phyloP scores from a whole-genome alignment of 2,329 filamentous ascomycete species.

The Pseudocercospora fuligena region DNA sequence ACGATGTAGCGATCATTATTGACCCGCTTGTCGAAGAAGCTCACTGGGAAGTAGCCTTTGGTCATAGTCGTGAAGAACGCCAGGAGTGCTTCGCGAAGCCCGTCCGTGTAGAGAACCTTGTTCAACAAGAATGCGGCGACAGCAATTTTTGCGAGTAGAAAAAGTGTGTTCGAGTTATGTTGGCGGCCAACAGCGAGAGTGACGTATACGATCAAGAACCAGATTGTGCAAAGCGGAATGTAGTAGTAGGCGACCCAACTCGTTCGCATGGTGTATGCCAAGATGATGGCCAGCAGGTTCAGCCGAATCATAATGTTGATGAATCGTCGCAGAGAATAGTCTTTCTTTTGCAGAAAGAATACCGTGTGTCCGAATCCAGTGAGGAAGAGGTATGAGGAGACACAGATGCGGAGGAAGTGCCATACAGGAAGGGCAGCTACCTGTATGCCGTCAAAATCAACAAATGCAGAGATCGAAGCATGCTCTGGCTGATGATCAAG shows the following conservation, averaged over 20 bases:
- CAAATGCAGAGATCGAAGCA: slow-evolving; percentile 45
- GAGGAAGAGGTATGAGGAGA: slow-evolving; percentile 65
- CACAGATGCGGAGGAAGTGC: slow-evolving; percentile 58
- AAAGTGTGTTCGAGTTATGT: slow-evolving; percentile 51
- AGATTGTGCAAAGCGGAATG: slow-evolving; percentile 63
- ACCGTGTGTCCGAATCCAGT: slow-evolving; percentile 65
- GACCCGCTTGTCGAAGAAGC: slow-evolving; percentile 55
- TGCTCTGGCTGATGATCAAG: slow-evolving; percentile 41
- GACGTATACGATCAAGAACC: slow-evolving; percentile 62
- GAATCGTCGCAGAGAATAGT: slow-evolving; percentile 61
- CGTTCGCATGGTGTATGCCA: slow-evolving; percentile 62
- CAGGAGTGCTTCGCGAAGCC: slow-evolving; percentile 51
- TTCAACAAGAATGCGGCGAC: slow-evolving; percentile 50
- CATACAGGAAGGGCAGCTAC: slow-evolving; percentile 54
- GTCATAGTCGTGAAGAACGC: slow-evolving; percentile 48
- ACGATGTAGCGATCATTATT: slow-evolving; percentile 60
- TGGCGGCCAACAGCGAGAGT: slow-evolving; percentile 53
- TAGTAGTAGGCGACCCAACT: slow-evolving; percentile 64
- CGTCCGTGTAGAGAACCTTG: slow-evolving; percentile 43
- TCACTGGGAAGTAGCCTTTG: slow-evolving; percentile 54
- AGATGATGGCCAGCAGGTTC: slow-evolving; percentile 59
- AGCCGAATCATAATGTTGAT: slow-evolving; percentile 59
- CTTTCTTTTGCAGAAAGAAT: slow-evolving; percentile 60
- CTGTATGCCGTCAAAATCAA: background rate
- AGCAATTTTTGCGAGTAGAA: slow-evolving; percentile 55